These are phyloP conservation scores for Litchi chinensis DNA, from an alignment of 345 rosid genomes.

Conservation along the genomic window DNA sequence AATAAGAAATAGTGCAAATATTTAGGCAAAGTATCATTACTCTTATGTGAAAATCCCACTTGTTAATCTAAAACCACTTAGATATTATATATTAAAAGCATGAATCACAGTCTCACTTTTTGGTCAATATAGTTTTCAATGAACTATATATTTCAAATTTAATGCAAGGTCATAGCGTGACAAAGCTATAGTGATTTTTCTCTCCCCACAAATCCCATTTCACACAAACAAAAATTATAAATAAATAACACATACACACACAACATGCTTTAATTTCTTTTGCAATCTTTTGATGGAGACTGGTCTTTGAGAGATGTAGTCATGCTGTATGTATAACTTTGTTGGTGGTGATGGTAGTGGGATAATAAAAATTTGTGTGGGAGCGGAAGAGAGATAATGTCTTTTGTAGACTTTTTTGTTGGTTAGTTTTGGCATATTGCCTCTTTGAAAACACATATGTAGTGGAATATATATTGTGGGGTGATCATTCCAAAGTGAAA, in stretches of 20 bases:
- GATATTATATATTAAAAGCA: no score
- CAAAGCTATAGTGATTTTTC: constrained; percentile 4
- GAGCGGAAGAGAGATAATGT: constrained; percentile 13
- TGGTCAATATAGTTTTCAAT: not conserved
- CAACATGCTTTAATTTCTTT: constrained; percentile 6
- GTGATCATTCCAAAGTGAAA: constrained; percentile 41
- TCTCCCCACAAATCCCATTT: not conserved
- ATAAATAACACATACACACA: not conserved
- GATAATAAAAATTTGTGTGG: not conserved
- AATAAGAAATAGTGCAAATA: no score
- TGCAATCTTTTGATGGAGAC: constrained; percentile 29
- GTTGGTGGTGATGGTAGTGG: constrained; percentile 11
- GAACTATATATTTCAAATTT: not conserved
- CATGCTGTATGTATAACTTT: not conserved
- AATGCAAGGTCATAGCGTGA: not conserved
- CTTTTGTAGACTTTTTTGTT: constrained; percentile 9
- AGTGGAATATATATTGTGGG: constrained; percentile 10
- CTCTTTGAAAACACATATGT: not conserved
- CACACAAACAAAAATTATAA: not conserved
- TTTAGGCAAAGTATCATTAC: no score
- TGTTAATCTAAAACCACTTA: no score
- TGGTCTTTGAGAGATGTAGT: constrained; percentile 12
- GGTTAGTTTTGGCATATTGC: constrained; percentile 29
- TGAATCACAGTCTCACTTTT: not conserved
- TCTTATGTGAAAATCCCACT: no score